phyloP scores from a whole-genome alignment of 805 yeast species.

The Kluyveromyces wickerhamii region DNA sequence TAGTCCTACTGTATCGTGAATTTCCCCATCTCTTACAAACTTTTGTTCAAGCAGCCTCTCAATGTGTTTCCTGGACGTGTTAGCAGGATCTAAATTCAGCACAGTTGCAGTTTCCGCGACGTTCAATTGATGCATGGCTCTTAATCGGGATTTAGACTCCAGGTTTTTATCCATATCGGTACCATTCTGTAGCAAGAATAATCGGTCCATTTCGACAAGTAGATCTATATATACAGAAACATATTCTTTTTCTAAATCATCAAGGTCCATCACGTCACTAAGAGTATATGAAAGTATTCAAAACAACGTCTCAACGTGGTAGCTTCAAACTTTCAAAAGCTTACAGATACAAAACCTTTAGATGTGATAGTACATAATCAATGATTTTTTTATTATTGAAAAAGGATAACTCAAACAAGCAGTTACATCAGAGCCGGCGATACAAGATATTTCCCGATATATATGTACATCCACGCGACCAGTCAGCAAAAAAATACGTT shows the following conservation, averaged over 20 bases:
- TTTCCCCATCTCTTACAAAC: slow-evolving; percentile 4
- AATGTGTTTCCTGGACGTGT: neutral
- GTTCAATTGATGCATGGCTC: slow-evolving; percentile 6
- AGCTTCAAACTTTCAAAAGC: too few relatives aligned
- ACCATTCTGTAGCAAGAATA: slow-evolving; percentile 19
- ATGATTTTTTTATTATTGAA: too few relatives aligned
- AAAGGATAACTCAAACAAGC: too few relatives aligned
- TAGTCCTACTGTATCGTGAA: slow-evolving; percentile 11
- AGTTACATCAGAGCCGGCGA: too few relatives aligned
- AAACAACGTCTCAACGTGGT: too few relatives aligned
- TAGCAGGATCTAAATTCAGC: slow-evolving; percentile 3
- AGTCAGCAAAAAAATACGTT: too few relatives aligned
- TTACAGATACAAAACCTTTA: too few relatives aligned
- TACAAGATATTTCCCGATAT: too few relatives aligned
- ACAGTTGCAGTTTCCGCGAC: slow-evolving; percentile 6
- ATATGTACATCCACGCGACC: too few relatives aligned
- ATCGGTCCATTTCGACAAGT: slow-evolving; percentile 27
- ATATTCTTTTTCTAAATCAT: slow-evolving; percentile 24
- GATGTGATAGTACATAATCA: too few relatives aligned
- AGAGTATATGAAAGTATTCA: too few relatives aligned
- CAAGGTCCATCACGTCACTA: too few relatives aligned
- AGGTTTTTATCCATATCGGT: neutral
- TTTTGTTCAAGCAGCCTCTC: neutral
- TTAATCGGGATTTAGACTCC: slow-evolving; percentile 5
- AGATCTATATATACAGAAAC: slow-evolving; percentile 29